Base-by-base conservation (phyloP, 106 monocot genomes). In the Acorus calamus region DNA sequence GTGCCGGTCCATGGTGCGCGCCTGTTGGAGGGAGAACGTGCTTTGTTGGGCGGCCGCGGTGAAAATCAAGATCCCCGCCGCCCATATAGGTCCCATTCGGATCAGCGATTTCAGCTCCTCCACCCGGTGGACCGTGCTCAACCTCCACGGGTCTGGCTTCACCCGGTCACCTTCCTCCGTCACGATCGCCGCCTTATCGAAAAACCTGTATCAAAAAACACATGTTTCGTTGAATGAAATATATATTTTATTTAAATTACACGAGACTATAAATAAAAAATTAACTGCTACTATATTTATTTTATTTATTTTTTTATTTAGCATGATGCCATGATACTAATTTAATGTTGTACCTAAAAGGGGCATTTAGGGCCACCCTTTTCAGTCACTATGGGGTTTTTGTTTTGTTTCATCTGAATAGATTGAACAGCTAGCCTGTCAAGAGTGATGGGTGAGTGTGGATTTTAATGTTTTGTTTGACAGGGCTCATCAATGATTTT, bases 21-120 rank as follows among this genome's bases (percentile, higher is more conserved):
- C 93, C 53, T 94, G 89, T 13, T 83, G 93, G 59, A 93, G 71
- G 44, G 83, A 69, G 77, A 94, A 94, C 50, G 89, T 94, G 79
- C 68, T 6, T 49, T 89, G 86, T 54, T 86, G 86, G 56, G 86
- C 69, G 5, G 78, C 48, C 8, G 89, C 83, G 4, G 89, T 94
- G 83, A 86, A 83, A 52, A 74, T 62, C 7, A 89, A 77, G 73
- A 94, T 82, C 49, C 86, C 89, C 11, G 89, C 81, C 3, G 83
- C 79, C 93, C 93, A 94, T 49, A 94, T 86, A 0, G 93, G 93
- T 2, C 44, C 81, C 93, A 94, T 89, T 44, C 89, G 59, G 75
- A 94, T 74, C 5, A 94, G 46, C 3, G 83, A 79, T 43, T 94
- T 94, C 44, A 94, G 77, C 63, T 94, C 89, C 62, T 94, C 93